Evolutionary conservation across 225 moss, liverwort and hornwort species (phyloP), one percentile per base, ranked within the genome.

Genomic region (Asterella californica): DNA sequence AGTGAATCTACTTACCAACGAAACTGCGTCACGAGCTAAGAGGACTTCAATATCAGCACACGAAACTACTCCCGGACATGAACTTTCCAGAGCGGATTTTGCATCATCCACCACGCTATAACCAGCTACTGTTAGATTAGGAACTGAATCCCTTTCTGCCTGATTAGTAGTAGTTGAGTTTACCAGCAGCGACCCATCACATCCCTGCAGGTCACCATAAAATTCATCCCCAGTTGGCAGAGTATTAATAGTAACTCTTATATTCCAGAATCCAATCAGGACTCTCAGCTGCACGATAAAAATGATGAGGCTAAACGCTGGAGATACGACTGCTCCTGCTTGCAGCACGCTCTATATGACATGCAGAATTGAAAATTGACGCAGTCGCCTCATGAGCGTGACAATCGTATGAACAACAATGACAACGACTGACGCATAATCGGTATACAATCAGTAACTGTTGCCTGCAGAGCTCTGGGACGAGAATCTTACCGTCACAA

Each of bases 1-100:
- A n/a, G n/a, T n/a, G n/a, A 42, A 38, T 45, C 18, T n/a, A 76
- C 76, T 76, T 81, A 87, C 87, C 74, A 78, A 19, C 18, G 7
- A 37, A 42, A 83, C 76, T 32, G 84, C 80, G 30, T 87, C 87
- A 50, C 87, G 87, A 66, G 87, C 54, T 30, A 81, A 53, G 2
- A 84, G 80, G 74, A 46, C 84, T 45, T 80, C 61, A 57, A 87
- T 87, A 45, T 87, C 87, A 38, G 87, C 84, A 47, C 87, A 87
- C 1, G 87, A 87, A 30, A 87, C 87, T 29, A 85, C 57, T 66
- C 87, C 87, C 19, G 87, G 87, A 74, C 87, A 87, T 34, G 65
- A 15, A 0, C 37, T n/a, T 64, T 87, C 87, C 46, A 87, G 59
- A 59, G 78, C 69, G 10, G 84, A 63, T 72, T 87, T 87, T 5